These are phyloP conservation scores for Globomyces sp. DNA, from an alignment of 371 early-diverging fungal species.

Conservation along the genomic window DNA sequence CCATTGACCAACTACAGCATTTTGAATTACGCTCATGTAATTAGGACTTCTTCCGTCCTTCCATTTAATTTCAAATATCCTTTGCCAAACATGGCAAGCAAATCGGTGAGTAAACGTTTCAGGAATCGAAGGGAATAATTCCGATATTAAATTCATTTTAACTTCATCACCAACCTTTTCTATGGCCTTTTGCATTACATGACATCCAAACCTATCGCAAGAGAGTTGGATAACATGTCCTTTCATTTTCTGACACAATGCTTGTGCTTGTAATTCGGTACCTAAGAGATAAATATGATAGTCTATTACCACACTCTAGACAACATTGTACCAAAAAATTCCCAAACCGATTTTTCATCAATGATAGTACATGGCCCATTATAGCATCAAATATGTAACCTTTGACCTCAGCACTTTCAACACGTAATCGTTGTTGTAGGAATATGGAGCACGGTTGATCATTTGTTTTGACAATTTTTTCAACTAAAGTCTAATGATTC, in stretches of 20 bases:
- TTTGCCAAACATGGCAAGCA: slow-evolving; percentile 81
- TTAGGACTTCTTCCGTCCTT: slow-evolving; percentile 6
- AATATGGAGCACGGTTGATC: slow-evolving; percentile 77
- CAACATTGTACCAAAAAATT: slow-evolving; percentile 75
- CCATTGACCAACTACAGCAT: slow-evolving; percentile 61
- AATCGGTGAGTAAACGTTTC: slow-evolving; percentile 75
- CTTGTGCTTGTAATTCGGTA: slow-evolving; percentile 56
- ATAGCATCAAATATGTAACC: slow-evolving; percentile 61
- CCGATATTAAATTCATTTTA: slow-evolving; percentile 56
- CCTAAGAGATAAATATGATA: too few relatives aligned
- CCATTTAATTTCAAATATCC: slow-evolving; percentile 72
- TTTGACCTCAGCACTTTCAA: slow-evolving; percentile 54
- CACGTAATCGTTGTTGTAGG: slow-evolving; percentile 69
- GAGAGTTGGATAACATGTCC: slow-evolving; percentile 63
- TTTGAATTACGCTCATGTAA: slow-evolving; percentile 61
- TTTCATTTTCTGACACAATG: slow-evolving; percentile 57
- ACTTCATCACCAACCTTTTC: slow-evolving; percentile 64
- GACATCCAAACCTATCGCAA: slow-evolving; percentile 77
- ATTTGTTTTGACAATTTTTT: slow-evolving; percentile 67
- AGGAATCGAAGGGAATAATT: slow-evolving; percentile 60
- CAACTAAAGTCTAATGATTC: slow-evolving; percentile 40
- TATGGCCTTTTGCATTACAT: slow-evolving; percentile 75
- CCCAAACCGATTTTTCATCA: slow-evolving; percentile 76
- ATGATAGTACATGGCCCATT: slow-evolving; percentile 50
- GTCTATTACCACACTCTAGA: slow-evolving; percentile 55